Evolutionary conservation across 148 eudicot species (phyloP).

Genomic region (Rheum nobile): DNA sequence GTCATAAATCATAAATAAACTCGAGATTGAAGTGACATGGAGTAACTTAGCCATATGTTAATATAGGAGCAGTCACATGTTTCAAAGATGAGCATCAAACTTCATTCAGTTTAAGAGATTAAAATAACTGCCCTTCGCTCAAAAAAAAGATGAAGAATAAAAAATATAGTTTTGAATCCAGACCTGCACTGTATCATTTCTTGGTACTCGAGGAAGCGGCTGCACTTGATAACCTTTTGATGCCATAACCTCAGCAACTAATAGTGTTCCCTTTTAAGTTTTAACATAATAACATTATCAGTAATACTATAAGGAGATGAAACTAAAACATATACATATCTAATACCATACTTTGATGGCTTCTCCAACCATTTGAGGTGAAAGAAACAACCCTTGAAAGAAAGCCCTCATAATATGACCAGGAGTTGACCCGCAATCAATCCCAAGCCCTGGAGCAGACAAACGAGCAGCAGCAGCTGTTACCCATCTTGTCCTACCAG

Average conservation of each 20-base stretch:
- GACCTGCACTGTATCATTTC: slow-evolving; percentile 93
- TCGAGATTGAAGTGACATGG: too few species aligned
- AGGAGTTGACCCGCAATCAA: slow-evolving; percentile 92
- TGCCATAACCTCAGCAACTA: slow-evolving; percentile 94
- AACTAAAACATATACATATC: background rate
- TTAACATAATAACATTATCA: slow-evolving; percentile 6
- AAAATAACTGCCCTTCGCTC: background rate
- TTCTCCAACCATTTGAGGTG: slow-evolving; percentile 99
- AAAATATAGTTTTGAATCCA: background rate
- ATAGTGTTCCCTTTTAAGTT: slow-evolving; percentile 65
- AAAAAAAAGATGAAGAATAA: background rate
- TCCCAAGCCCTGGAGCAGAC: slow-evolving; percentile 93
- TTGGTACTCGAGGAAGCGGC: slow-evolving; percentile 66
- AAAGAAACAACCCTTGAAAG: slow-evolving; percentile 85
- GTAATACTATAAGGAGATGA: background rate
- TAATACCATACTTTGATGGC: slow-evolving; percentile 38
- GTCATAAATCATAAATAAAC: too few species aligned
- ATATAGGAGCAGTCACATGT: background rate
- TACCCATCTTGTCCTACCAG: slow-evolving; percentile 76
- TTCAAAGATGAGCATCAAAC: background rate
- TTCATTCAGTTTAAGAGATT: background rate
- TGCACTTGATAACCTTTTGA: slow-evolving; percentile 72
- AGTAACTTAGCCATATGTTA: too few species aligned
- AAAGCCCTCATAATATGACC: slow-evolving; percentile 76
- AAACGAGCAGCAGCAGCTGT: slow-evolving; percentile 92